Evolutionary conservation across 768 basidiomycete species (phyloP).

Genomic region (Mycena polygramma): DNA sequence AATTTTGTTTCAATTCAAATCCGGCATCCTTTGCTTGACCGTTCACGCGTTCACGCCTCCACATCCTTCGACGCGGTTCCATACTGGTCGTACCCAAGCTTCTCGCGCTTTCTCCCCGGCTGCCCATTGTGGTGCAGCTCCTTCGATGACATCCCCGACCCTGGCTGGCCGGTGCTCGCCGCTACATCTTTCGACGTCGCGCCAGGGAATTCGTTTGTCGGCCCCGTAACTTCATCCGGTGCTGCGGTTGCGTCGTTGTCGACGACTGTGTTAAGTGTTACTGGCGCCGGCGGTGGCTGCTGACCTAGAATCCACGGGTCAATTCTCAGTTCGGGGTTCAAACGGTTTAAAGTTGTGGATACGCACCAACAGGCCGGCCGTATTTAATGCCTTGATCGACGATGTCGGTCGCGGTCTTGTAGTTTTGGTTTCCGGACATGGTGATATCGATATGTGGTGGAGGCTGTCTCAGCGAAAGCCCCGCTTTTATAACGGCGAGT

Average conservation of each 20-base stretch:
- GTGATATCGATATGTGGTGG: neutral
- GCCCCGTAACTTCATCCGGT: neutral
- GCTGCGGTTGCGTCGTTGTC: neutral
- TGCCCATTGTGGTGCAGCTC: conserved; percentile 43
- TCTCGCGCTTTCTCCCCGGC: conserved; percentile 48
- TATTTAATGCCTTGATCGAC: conserved; percentile 11
- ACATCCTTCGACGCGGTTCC: conserved; percentile 13
- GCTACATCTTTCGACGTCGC: conserved; percentile 32
- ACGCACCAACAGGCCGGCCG: conserved; percentile 2
- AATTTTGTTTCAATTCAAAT: too few relatives aligned
- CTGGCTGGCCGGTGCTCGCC: conserved; percentile 29
- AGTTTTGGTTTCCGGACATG: conserved; percentile 19
- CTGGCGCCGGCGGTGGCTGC: neutral
- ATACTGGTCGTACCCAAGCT: conserved; percentile 37
- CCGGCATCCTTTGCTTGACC: too few relatives aligned
- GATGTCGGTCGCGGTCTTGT: conserved; percentile 16
- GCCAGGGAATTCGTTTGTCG: conserved; percentile 13
- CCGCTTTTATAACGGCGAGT: neutral
- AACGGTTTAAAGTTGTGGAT: neutral
- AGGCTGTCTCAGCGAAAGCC: too few relatives aligned
- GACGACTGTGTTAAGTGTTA: neutral
- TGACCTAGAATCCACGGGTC: neutral
- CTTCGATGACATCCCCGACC: conserved; percentile 32
- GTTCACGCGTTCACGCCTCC: neutral
- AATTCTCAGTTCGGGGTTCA: too few relatives aligned